Base-by-base conservation (phyloP, 1,284 basidiomycete species). In the Tilletiopsis washingtonensis region DNA sequence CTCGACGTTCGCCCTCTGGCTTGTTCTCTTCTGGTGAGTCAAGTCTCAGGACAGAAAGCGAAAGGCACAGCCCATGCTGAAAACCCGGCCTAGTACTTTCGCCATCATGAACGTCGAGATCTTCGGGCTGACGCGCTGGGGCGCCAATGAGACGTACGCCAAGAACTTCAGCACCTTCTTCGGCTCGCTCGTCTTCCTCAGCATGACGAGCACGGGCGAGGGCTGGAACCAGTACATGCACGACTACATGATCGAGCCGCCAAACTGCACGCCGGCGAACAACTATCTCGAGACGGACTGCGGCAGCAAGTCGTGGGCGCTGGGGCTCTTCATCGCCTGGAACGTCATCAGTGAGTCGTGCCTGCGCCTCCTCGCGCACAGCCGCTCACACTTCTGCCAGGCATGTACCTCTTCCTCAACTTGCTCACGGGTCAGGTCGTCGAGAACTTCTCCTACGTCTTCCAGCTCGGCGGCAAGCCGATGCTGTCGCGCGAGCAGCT, bases 381-480 rank as follows among this genome's bases (percentile, higher is more conserved):
- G n/a, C 32, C 32, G 9, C 9, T 9, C 32, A n/a, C n/a, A 34
- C 32, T 34, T 9, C 9, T 34, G 9, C 32, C 9, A 34, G n/a
- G 20, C 6, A 12, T 14, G 19, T 46, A n/a, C 20, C 29, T 15
- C 19, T 32, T 49, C 6, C 45, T 27, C 20, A 45, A 9, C 24
- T 49, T 63, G 51, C 50, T 64, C 39, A 56, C 61, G 80, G 84
- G 84, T 85, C 88, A 91, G 56, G 87, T 97, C 50, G 91, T 97
- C 64, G 86, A 97, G 74, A 94, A 87, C 69, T 97, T 98, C 74
- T 88, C 89, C 19, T 96, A 93, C 74, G 88, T 97, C 7, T 93
- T 91, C 75, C 90, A 94, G 46, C 81, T 87, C 5, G 85, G 87
- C 19, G 84, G 85, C n/a, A 81, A 84, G 24, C 85, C 84, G 49